These are phyloP conservation scores for Colletotrichum spaethianum DNA, from an alignment of 2,329 filamentous ascomycete genomes.

Conservation along the genomic window DNA sequence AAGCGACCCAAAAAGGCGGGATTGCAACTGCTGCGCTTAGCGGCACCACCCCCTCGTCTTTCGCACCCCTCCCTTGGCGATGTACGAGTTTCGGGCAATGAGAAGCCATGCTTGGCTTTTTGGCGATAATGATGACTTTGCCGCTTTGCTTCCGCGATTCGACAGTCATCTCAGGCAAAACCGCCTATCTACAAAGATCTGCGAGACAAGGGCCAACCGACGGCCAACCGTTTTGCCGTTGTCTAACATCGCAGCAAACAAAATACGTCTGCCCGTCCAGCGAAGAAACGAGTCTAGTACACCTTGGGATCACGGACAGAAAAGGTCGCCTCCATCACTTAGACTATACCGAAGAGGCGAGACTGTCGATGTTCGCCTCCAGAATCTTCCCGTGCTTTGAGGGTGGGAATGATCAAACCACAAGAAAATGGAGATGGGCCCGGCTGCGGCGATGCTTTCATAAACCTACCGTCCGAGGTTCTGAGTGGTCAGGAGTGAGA, in stretches of 20 bases:
- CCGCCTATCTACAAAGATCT: neutral
- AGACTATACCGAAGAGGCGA: conserved; percentile 30
- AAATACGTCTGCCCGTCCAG: neutral
- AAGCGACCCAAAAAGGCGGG: conserved; percentile 38
- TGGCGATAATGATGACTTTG: neutral
- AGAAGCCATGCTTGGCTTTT: neutral
- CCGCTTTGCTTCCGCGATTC: conserved; percentile 4
- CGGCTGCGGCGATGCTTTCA: conserved; percentile 34
- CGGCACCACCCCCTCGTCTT: conserved; percentile 10
- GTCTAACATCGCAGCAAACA: neutral
- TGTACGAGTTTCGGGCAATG: conserved; percentile 3
- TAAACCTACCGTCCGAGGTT: conserved; percentile 35
- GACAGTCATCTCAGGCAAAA: neutral
- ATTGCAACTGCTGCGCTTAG: conserved; percentile 35
- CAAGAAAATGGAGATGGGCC: conserved; percentile 10
- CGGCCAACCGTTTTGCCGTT: neutral
- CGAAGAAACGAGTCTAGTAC: conserved; percentile 16
- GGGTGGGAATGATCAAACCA: conserved; percentile 19
- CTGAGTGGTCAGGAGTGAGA: conserved; percentile 17
- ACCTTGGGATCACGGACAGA: neutral
- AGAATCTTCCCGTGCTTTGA: neutral
- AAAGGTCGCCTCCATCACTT: neutral
- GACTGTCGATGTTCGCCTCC: conserved; percentile 25
- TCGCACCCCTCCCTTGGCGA: conserved; percentile 1
- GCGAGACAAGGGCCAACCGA: neutral